Base-by-base conservation (phyloP, 441 rosid genomes). In the Theobroma grandiflorum region DNA sequence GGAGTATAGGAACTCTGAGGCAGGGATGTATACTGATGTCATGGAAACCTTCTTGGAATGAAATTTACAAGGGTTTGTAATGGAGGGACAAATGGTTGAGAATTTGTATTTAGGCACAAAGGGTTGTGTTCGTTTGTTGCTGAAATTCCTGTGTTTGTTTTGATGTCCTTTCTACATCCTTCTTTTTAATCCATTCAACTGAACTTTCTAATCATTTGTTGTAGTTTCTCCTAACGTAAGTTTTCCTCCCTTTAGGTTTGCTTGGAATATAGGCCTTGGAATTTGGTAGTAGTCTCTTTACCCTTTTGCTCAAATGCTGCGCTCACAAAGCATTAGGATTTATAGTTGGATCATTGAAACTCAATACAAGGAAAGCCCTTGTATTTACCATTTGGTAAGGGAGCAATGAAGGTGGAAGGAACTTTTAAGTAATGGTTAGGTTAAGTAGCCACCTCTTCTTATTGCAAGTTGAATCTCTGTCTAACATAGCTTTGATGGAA, bases 11-110 rank as follows among this genome's bases (percentile, higher is more conserved):
- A 92, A 86, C 82, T 67, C 90, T 0, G 89, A 92, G 10, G 76
- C 83, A 2, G 96, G 96, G 80, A 84, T 96, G 90, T 96, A 90
- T 77, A 75, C 89, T 2, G 97, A 93, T 76, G 90, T 81, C 74
- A 89, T 93, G 98, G 96, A 91, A 84, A 91, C 93, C 22, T 94
- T 87, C 91, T 82, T 96, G 91, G 93, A 92, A 65, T 92, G 90
- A 92, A 81, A 49, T 62, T 47, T 64, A 55, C 66, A 22, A 11
- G 55, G 68, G 42, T 3, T 4, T 50, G 42, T 33, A 12, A 35
- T 31, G 45, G 80, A 64, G 49, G 73, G 49, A 20, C 35, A 53
- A 11, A 18, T 58, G 63, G 65, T 40, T 7, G 76, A 53, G 75
- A 78, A 78, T 69, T 71, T 81, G 90, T 83, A 84, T 82, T 63